Evolutionary conservation across 2,329 filamentous ascomycete species (phyloP), one percentile per base, ranked within the genome.

Genomic region (Neurospora crassa): DNA sequence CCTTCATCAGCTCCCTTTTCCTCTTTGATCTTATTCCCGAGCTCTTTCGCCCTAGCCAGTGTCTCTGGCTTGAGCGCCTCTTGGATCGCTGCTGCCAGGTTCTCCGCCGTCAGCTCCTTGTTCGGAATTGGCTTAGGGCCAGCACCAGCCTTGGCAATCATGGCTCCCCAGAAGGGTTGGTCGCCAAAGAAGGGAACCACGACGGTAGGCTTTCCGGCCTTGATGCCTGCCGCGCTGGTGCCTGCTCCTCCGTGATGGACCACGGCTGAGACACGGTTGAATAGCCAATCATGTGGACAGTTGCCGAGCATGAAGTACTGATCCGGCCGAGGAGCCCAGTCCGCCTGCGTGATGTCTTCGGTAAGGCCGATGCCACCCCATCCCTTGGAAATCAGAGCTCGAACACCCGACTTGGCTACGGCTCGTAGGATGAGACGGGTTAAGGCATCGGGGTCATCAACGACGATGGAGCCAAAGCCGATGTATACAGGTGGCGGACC

Each of bases 181-280:
- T 95, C 92, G 1, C 92, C 92, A 77, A 94, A 97, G 82, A 97
- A 97, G 0, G 93, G 93, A 0, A 97, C 89, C 2, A 97, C 86
- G 1, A 96, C 87, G 0, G 93, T 97, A 1, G 93, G 93, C 70
- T 90, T 90, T 34, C 93, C 93, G 1, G 90, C 88, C 20, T 91
- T 88, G 73, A 97, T 92, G n/a, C 93, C 93, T 0, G 93, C 92
- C 1, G 93, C 93, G 1, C 93, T 96, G 2, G 93, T 97, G 20
- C 93, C 93, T 10, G 93, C 93, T 71, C 94, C 93, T 29, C 93
- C 94, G 74, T 97, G 93, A 77, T 97, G 94, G 5, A 96, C 91
- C 1, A 97, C 93, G 63, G 89, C 90, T 0, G 92, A 91, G 0
- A 96, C 93, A 45, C 87, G 89, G 74, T 92, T 85, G 80, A 97